Evolutionary conservation across 805 yeast genomes (phyloP).

Genomic region (Nakazawaea sp.): DNA sequence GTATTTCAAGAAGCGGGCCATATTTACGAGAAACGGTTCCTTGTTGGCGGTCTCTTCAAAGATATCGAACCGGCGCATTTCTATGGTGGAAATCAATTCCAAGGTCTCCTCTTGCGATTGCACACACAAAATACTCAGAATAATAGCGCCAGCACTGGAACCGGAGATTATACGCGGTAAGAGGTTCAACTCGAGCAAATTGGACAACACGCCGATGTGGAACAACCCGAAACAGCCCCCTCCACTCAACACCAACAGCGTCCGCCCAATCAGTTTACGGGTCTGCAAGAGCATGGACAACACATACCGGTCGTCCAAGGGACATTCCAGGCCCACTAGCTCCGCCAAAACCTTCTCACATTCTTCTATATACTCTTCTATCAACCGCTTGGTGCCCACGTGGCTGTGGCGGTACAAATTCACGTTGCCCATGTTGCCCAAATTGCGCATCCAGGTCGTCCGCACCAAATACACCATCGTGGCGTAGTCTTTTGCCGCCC

Average conservation of each 20-base stretch:
- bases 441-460: constrained; percentile 77
- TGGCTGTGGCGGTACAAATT: constrained; percentile 70
- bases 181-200: constrained; percentile 64
- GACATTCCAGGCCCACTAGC: constrained; percentile 29
- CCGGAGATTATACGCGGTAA: constrained; percentile 89
- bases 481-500: constrained; percentile 50
- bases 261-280: constrained; percentile 85
- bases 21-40: constrained; percentile 43
- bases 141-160: constrained; percentile 92
- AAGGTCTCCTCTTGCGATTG: constrained; percentile 68
- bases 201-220: constrained; percentile 86
- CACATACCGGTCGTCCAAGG: constrained; percentile 60
- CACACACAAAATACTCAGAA: constrained; percentile 83
- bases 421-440: constrained; percentile 83
- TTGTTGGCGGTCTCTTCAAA: constrained; percentile 43
- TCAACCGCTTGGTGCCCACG: constrained; percentile 78
- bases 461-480: constrained; percentile 66
- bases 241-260: constrained; percentile 92
- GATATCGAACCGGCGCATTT: constrained; percentile 46
- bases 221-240: constrained; percentile 93
- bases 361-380: constrained; percentile 79
- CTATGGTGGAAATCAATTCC: constrained; percentile 51
- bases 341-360: constrained; percentile 45
- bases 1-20: constrained; percentile 62
- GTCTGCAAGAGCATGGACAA: constrained; percentile 81